Conservation (phyloP, 345 rosid species). For the Salix brachista region DNA sequence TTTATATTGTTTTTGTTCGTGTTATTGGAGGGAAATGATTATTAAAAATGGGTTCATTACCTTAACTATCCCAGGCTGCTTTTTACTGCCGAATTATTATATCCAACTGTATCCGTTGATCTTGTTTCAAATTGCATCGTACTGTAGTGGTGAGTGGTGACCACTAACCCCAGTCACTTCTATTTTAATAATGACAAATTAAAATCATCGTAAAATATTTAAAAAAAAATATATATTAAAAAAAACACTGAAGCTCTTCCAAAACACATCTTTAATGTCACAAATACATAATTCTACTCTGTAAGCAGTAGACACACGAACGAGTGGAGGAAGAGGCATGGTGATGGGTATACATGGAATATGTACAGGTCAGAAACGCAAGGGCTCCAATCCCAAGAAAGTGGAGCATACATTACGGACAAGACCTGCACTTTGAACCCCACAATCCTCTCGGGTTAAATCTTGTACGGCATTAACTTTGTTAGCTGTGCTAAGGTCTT, state of each 20-base stretch:
- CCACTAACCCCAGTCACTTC: background rate
- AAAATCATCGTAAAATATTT: too few species aligned
- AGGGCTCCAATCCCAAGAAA: constrained; percentile 11
- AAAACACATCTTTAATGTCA: too few species aligned
- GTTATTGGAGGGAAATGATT: background rate
- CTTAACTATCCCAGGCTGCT: too few species aligned
- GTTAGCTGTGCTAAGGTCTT: background rate
- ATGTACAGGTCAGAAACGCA: background rate
- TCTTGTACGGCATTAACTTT: background rate
- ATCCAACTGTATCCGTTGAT: background rate
- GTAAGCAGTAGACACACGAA: background rate
- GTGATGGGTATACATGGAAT: background rate
- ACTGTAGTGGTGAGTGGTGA: background rate
- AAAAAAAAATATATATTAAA: too few species aligned
- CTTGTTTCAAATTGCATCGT: background rate
- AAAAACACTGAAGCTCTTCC: too few species aligned
- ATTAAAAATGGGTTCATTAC: background rate
- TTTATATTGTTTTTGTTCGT: background rate
- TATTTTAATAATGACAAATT: too few species aligned
- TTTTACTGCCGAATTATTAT: background rate
- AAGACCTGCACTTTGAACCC: background rate
- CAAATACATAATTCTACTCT: too few species aligned
- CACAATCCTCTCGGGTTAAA: background rate
- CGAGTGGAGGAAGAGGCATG: background rate
- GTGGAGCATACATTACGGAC: background rate